Conservation (phyloP, 176 grass and related monocot species). For the Aegilops speltoides region DNA sequence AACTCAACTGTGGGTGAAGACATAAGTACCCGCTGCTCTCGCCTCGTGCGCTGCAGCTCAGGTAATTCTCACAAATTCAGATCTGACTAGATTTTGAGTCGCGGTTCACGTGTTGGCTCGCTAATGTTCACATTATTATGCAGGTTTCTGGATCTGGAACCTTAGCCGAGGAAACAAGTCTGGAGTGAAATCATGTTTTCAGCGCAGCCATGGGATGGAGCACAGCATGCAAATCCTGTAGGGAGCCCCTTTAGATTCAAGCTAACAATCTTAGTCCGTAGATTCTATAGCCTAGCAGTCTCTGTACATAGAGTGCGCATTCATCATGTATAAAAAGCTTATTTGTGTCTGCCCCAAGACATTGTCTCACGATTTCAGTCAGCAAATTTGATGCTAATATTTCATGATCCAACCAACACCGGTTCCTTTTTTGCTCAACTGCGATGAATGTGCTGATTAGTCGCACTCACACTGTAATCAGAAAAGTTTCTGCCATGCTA, state of each 20-base stretch:
- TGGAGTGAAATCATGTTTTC: neutral
- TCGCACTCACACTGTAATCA: neutral
- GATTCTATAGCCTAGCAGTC: neutral
- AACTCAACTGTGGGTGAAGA: neutral
- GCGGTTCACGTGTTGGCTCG: neutral
- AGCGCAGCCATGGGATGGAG: neutral
- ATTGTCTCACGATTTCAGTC: neutral
- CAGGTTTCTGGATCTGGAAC: constrained; percentile 7
- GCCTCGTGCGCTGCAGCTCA: neutral
- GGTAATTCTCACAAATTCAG: constrained; percentile 16
- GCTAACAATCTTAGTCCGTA: neutral
- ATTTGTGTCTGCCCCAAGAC: neutral
- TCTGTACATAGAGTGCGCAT: neutral
- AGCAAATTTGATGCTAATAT: neutral
- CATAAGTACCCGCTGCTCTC: neutral
- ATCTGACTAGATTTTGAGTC: neutral
- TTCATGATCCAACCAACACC: neutral
- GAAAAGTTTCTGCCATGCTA: neutral
- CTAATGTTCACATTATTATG: neutral
- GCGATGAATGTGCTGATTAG: neutral
- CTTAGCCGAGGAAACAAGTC: neutral
- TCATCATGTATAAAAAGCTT: neutral
- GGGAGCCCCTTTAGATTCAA: neutral
- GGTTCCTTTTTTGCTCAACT: neutral
- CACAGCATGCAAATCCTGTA: neutral